A percentile compares a stretch with the other conserved stretches of the same genome.
Evolutionary conservation across 2,329 filamentous ascomycete species (phyloP).

Genomic region (Didymella arachidicola): DNA sequence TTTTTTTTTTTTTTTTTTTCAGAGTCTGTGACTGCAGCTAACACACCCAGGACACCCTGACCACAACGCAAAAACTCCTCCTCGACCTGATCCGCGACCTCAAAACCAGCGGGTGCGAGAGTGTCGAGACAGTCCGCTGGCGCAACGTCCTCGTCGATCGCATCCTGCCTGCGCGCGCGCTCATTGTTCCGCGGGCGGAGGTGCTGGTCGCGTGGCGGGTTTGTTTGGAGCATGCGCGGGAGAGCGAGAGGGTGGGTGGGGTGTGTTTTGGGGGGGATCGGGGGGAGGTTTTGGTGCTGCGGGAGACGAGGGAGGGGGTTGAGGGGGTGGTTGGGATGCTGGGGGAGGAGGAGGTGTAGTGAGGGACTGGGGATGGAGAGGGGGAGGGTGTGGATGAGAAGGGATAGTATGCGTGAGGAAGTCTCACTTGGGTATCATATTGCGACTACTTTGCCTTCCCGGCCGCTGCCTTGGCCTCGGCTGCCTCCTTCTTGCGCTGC

Average conservation of each 20-base stretch:
- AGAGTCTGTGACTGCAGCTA: background rate
- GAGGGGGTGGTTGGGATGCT: background rate
- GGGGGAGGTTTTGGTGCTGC: slow-evolving; percentile 6
- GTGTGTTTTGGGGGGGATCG: slow-evolving; percentile 18
- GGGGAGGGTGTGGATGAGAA: background rate
- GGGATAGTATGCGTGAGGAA: too few species aligned
- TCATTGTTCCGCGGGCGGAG: background rate
- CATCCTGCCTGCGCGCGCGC: slow-evolving; percentile 16
- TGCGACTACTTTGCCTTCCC: background rate
- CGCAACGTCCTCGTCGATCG: slow-evolving; percentile 22
- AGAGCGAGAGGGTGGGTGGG: slow-evolving; percentile 5
- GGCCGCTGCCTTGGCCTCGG: slow-evolving; percentile 66
- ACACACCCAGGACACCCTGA: slow-evolving; percentile 5
- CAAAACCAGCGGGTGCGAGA: slow-evolving; percentile 9
- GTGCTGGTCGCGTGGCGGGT: slow-evolving; percentile 5
- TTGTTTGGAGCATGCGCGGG: background rate
- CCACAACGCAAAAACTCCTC: background rate
- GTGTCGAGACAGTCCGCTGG: slow-evolving; percentile 23
- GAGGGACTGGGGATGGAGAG: background rate
- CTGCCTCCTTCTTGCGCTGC: slow-evolving; percentile 76
- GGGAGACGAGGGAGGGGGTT: slow-evolving; percentile 6
- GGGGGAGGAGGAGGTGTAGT: background rate
- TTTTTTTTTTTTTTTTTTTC: too few species aligned
- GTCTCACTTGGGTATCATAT: background rate
- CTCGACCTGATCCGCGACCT: slow-evolving; percentile 17